Evolutionary conservation across 345 rosid species (phyloP), one percentile per base, ranked within the genome.

Genomic region (Geranium brycei): DNA sequence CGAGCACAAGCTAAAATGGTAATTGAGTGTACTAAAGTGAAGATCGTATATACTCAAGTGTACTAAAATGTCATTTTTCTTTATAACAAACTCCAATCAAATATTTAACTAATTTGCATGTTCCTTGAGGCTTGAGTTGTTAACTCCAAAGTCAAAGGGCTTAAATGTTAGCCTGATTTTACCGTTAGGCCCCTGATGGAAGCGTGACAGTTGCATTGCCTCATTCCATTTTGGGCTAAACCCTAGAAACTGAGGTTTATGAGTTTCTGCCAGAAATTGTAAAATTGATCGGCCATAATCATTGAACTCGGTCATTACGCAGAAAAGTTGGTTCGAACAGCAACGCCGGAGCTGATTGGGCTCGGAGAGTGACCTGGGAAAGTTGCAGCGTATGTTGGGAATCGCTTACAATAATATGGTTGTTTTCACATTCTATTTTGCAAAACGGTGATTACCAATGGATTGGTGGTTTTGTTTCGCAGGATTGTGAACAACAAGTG

Each of bases 401-500:
- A 38, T 38, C 47, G 47, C 47, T 4, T 23, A 23, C 2, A 23
- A 23, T 23, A 1, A 23, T 23, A 23, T 47, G 53, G 1, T 47
- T 47, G 53, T 47, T 47, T 47, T 13, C 53, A 13, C 14, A 11
- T 47, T 47, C 3, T 47, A 11, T 3, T 47, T 47, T 47, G 13
- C 53, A 47, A 8, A 17, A 1, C 28, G 59, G 13, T 15, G 64
- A 16, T 60, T 51, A 51, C 17, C 17, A 47, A 13, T 59, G 2
- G 28, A 23, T 23, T 31, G 47, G 31, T 53, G 63, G n/a, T n/a
- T n/a, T n/a, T n/a, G 19, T 6, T 30, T 57, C 55, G 68, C 71
- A 90, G 97, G 73, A 85, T 92, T 65, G 96, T 88, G 64, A 87
- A 82, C 63, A 83, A 68, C 70, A 78, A 79, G 31, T 89, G 66